Evolutionary conservation across 2,329 filamentous ascomycete species (phyloP).

Genomic region (Aureobasidium pullulans): DNA sequence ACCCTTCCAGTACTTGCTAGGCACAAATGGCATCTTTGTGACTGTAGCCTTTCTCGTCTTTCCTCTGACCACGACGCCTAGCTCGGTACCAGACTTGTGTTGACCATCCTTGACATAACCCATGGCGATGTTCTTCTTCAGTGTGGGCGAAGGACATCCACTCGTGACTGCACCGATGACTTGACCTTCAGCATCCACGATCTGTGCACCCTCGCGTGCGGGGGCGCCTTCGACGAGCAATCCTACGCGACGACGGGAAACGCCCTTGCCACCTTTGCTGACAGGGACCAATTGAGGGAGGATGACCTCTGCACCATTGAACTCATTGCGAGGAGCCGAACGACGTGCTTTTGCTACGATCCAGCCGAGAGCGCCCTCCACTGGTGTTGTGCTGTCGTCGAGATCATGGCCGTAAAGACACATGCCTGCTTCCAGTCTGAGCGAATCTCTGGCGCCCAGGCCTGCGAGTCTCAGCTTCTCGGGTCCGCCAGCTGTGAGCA

Average conservation of each 20-base stretch:
- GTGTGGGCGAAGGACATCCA: constrained; percentile 78
- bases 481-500: constrained; percentile 52
- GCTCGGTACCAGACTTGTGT: constrained; percentile 77
- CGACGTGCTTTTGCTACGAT: constrained; percentile 75
- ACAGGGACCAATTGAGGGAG: constrained; percentile 67
- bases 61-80: constrained; percentile 70
- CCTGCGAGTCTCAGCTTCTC: constrained; percentile 74
- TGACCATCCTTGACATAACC: constrained; percentile 75
- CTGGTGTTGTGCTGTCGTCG: constrained; percentile 66
- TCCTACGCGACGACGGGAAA: constrained; percentile 68
- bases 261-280: constrained; percentile 63
- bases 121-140: constrained; percentile 93
- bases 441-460: constrained; percentile 81
- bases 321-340: constrained; percentile 48
- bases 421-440: constrained; percentile 94
- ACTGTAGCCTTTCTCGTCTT: constrained; percentile 68
- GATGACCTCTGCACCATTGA: constrained; percentile 76
- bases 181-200: constrained; percentile 57
- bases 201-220: constrained; percentile 78
- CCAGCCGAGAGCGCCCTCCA: constrained; percentile 64
- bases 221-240: constrained; percentile 78
- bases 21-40: constrained; percentile 82
- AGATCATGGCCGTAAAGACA: constrained; percentile 99
- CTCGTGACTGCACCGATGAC: constrained; percentile 78
- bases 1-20: constrained; percentile 64